Percentiles rank a stretch among this genome's conserved stretches.
Evolutionary conservation across 108 stramenopile genomes (phyloP).

Genomic region (Nitzschia inconspicua): DNA sequence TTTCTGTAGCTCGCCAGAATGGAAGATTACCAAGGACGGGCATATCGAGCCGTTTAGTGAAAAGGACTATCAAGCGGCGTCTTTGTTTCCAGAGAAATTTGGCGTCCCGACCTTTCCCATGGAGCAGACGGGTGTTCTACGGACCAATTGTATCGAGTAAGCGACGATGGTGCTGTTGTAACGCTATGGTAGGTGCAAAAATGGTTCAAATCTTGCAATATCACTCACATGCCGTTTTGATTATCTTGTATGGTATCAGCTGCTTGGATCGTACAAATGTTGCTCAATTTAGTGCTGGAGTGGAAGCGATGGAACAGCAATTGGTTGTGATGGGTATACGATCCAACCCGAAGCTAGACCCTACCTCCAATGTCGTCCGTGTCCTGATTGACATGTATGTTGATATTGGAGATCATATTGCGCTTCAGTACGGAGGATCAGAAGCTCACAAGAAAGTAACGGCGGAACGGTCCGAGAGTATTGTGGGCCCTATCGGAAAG

Average conservation of each 20-base stretch:
- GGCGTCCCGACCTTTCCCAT: slow-evolving; percentile 85
- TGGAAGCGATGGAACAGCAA: slow-evolving; percentile 89
- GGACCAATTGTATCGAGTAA: slow-evolving; percentile 98
- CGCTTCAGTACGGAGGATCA: slow-evolving; percentile 98
- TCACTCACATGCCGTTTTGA: neutral
- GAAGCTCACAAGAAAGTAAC: slow-evolving; percentile 97
- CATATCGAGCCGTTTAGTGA: slow-evolving; percentile 69
- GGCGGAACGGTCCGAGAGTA: slow-evolving; percentile 60
- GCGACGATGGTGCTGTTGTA: slow-evolving; percentile 21
- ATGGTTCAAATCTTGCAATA: too few relatives aligned
- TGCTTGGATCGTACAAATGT: slow-evolving; percentile 98
- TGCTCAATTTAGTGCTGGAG: slow-evolving; percentile 94
- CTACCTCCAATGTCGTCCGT: slow-evolving; percentile 82
- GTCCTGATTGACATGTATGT: slow-evolving; percentile 97
- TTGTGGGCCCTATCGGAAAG: slow-evolving; percentile 79
- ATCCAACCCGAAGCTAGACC: slow-evolving; percentile 69
- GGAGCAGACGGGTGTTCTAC: slow-evolving; percentile 93
- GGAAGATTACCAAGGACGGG: slow-evolving; percentile 79
- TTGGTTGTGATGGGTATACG: slow-evolving; percentile 94
- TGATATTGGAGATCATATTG: slow-evolving; percentile 93
- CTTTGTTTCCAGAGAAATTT: slow-evolving; percentile 47
- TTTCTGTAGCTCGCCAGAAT: slow-evolving; percentile 86
- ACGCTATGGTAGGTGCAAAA: too few relatives aligned
- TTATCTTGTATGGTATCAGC: slow-evolving; percentile 15
- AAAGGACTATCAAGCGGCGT: slow-evolving; percentile 38